A percentile compares a stretch with the other conserved stretches of the same genome.
phyloP scores from a whole-genome alignment of 192 early-diverging fungal genomes.

The Umbelopsis vinacea region DNA sequence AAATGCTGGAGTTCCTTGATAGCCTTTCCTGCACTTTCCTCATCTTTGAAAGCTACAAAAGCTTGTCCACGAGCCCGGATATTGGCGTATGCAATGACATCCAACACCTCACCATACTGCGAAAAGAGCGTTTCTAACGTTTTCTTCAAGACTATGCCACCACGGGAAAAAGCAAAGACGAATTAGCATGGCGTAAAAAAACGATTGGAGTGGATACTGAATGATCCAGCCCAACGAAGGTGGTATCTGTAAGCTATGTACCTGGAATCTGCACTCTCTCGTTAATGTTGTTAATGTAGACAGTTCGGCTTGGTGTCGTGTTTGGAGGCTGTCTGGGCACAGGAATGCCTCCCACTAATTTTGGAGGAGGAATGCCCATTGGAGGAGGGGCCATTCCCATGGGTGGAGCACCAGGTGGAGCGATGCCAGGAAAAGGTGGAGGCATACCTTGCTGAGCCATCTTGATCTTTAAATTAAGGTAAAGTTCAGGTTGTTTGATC shows the following conservation, averaged over 20 bases:
- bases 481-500: no score
- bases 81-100: constrained; percentile 79
- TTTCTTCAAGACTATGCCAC: constrained; percentile 65
- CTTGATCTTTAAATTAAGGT: background rate
- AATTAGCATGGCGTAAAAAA: background rate
- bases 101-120: constrained; percentile 82
- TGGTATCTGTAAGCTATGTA: constrained; percentile 25
- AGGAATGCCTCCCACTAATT: constrained; percentile 39
- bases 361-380: constrained; percentile 16
- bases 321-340: constrained; percentile 63
- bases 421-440: constrained; percentile 1
- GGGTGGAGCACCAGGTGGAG: constrained; percentile 24
- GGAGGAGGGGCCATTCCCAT: constrained; percentile 10
- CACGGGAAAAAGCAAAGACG: background rate
- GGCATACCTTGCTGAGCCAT: constrained; percentile 23
- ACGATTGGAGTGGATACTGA: background rate
- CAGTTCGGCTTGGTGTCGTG: constrained; percentile 65
- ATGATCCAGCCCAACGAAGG: background rate
- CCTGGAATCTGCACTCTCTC: constrained; percentile 73
- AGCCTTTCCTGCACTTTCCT: constrained; percentile 76
- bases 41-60: constrained; percentile 81
- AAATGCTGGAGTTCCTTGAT: constrained; percentile 85
- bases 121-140: constrained; percentile 80
- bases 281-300: constrained; percentile 84
- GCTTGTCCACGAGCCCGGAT: constrained; percentile 93